Conservation (phyloP, 2,329 filamentous ascomycete genomes). For the Bipolaris bicolor region DNA sequence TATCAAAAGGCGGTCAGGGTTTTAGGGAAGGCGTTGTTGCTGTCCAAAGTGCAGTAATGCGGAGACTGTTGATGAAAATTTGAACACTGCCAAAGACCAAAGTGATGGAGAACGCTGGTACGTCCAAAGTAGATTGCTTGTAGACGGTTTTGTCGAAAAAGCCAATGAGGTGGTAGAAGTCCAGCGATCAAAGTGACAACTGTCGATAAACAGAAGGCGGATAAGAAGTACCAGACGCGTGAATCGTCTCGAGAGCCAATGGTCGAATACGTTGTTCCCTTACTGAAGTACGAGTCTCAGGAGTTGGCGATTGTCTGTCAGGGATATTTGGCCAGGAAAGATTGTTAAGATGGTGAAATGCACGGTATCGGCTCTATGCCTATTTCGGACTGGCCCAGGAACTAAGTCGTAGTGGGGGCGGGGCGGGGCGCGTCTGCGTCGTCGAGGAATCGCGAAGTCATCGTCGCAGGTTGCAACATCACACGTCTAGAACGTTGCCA, state of each 20-base stretch:
- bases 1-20: slow-evolving; percentile 9
- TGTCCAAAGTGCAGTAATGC: not conserved
- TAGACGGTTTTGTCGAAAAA: not conserved
- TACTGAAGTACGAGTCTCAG: not conserved
- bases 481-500: not conserved
- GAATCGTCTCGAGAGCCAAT: not conserved
- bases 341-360: slow-evolving; percentile 5
- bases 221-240: not conserved
- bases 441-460: not conserved
- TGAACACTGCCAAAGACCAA: too few species aligned
- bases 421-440: slow-evolving; percentile 15
- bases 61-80: not conserved
- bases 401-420: slow-evolving; percentile 19
- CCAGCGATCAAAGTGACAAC: not conserved
- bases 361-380: slow-evolving; percentile 7
- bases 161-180: not conserved
- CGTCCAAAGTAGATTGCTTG: too few species aligned
- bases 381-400: not conserved
- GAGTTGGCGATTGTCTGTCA: not conserved
- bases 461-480: slow-evolving; percentile 9
- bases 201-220: not conserved
- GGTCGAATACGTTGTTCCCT: not conserved
- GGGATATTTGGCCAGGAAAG: slow-evolving; percentile 8
- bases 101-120: not conserved
- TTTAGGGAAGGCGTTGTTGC: not conserved